Evolutionary conservation across 495 filamentous ascomycete genomes (phyloP).

Genomic region (Apodospora peruviana): DNA sequence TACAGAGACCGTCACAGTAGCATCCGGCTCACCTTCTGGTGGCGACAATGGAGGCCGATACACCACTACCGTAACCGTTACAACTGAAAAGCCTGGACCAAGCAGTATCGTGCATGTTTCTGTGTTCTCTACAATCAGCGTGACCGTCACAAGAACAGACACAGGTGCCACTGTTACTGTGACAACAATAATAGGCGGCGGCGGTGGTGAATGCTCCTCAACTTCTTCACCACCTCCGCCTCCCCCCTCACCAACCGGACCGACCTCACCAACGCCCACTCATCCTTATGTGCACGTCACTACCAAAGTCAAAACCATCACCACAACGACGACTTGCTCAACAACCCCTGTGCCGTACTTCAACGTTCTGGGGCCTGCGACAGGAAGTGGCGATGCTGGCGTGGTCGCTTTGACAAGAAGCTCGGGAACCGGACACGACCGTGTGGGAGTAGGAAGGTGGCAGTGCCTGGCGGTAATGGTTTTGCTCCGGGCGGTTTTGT

Average conservation of each 20-base stretch:
- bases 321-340: neutral
- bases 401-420: no score
- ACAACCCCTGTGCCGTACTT: neutral
- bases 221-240: neutral
- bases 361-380: neutral
- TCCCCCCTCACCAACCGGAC: neutral
- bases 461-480: neutral
- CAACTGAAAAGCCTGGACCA: neutral
- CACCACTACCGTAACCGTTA: slow-evolving; percentile 5
- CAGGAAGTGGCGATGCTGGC: neutral
- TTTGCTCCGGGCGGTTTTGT: neutral
- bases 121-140: slow-evolving; percentile 1
- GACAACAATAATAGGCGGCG: neutral
- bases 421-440: no score
- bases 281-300: neutral
- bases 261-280: neutral
- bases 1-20: neutral
- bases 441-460: no score
- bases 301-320: neutral
- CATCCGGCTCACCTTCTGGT: neutral
- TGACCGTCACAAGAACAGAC: slow-evolving; percentile 1
- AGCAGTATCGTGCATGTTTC: neutral
- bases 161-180: neutral
- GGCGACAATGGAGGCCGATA: neutral
- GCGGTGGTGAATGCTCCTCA: neutral